Evolutionary conservation across 768 basidiomycete genomes (phyloP).

Genomic region (Collybia sordida): DNA sequence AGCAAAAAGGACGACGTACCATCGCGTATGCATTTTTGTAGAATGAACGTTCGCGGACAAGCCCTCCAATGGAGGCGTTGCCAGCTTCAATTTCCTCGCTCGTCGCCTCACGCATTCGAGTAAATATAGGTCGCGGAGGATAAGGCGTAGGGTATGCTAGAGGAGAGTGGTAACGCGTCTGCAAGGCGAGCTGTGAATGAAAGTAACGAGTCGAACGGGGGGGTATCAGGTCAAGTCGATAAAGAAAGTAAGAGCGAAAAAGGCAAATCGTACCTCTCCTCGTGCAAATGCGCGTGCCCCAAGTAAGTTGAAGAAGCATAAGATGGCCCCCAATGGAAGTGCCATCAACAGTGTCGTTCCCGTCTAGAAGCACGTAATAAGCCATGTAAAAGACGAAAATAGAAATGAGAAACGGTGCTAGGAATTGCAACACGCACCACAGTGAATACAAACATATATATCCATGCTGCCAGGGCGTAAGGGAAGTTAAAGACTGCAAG

Average conservation of each 20-base stretch:
- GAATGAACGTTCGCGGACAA: conserved; percentile 66
- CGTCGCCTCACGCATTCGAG: conserved; percentile 53
- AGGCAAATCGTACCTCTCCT: conserved; percentile 52
- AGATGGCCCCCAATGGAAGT: conserved; percentile 71
- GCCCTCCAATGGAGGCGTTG: conserved; percentile 15
- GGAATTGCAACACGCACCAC: conserved; percentile 49
- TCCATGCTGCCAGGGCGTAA: conserved; percentile 74
- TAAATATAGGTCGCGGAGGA: conserved; percentile 75
- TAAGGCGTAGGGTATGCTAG: conserved; percentile 61
- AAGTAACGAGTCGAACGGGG: background rate
- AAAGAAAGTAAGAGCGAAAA: background rate
- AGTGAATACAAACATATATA: conserved; percentile 79
- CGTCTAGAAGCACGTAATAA: no score
- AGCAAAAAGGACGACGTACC: conserved; percentile 40
- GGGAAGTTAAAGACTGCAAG: conserved; percentile 76
- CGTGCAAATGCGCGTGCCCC: conserved; percentile 72
- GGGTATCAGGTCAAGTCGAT: background rate
- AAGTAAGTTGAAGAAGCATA: conserved; percentile 76
- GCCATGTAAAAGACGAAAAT: background rate
- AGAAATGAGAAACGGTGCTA: background rate
- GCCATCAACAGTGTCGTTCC: conserved; percentile 82
- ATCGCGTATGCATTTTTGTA: conserved; percentile 82
- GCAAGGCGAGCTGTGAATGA: conserved; percentile 55
- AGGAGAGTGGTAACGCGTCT: conserved; percentile 68
- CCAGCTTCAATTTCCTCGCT: conserved; percentile 51